Evolutionary conservation across 305 asterid species (phyloP).

Genomic region (Fraxinus ornus): DNA sequence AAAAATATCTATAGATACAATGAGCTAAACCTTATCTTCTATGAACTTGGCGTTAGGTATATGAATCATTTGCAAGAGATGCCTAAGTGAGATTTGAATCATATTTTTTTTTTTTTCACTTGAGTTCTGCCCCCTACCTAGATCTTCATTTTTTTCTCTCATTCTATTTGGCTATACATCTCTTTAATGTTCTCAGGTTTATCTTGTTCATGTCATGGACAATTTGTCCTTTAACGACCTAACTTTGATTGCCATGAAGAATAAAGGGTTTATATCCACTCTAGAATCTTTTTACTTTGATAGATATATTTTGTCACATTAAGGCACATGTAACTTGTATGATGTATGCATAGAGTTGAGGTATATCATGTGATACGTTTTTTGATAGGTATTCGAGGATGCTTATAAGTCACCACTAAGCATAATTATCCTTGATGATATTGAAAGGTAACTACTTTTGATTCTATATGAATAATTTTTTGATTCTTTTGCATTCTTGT

Average conservation of each 20-base stretch:
- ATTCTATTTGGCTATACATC: neutral
- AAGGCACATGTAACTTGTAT: neutral
- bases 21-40: neutral
- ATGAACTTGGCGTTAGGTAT: neutral
- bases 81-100: neutral
- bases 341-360: slow-evolving; percentile 22
- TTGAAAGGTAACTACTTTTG: slow-evolving; percentile 69
- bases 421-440: slow-evolving; percentile 84
- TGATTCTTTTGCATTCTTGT: slow-evolving; percentile 21
- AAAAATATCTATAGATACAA: neutral
- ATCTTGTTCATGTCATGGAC: neutral
- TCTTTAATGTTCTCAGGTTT: neutral
- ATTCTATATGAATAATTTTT: slow-evolving; percentile 25
- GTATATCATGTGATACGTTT: slow-evolving; percentile 23
- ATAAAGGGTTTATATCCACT: neutral
- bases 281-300: neutral
- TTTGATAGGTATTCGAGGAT: slow-evolving; percentile 88
- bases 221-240: neutral
- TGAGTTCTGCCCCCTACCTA: neutral
- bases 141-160: neutral
- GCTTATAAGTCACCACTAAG: slow-evolving; percentile 97
- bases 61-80: neutral
- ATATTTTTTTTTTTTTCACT: too few species aligned
- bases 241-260: neutral
- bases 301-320: neutral